phyloP scores from a whole-genome alignment of 176 grass and related monocot species.

The Aegilops tauschii region DNA sequence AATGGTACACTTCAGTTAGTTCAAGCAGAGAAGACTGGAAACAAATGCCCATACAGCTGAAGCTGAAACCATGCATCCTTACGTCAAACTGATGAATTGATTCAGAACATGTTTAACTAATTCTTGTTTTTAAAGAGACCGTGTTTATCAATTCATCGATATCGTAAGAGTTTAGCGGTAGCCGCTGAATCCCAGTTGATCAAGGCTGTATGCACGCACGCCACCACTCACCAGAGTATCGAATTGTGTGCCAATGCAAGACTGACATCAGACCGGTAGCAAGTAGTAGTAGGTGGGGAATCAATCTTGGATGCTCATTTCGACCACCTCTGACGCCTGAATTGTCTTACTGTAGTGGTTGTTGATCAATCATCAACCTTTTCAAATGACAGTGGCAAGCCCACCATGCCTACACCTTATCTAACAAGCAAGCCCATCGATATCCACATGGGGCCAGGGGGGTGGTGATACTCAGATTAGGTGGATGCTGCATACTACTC shows the following conservation, averaged over 20 bases:
- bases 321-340: not conserved
- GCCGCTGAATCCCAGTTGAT: too few relatives aligned
- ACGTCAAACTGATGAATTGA: too few relatives aligned
- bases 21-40: not conserved
- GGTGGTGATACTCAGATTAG: not conserved
- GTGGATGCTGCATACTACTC: not conserved
- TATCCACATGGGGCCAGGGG: not conserved
- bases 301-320: not conserved
- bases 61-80: too few relatives aligned
- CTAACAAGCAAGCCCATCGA: not conserved
- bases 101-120: too few relatives aligned
- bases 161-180: too few relatives aligned
- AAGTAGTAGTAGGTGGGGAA: not conserved
- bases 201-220: too few relatives aligned
- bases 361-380: not conserved
- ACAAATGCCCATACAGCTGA: too few relatives aligned
- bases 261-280: too few relatives aligned
- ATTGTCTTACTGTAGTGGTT: not conserved
- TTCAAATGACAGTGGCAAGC: not conserved
- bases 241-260: not conserved
- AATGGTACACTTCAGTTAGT: not conserved
- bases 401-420: not conserved
- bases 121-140: too few relatives aligned
- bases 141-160: not conserved
- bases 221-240: not conserved